phyloP scores from a whole-genome alignment of 176 grass and related monocot species.

The Leersia perrieri region DNA sequence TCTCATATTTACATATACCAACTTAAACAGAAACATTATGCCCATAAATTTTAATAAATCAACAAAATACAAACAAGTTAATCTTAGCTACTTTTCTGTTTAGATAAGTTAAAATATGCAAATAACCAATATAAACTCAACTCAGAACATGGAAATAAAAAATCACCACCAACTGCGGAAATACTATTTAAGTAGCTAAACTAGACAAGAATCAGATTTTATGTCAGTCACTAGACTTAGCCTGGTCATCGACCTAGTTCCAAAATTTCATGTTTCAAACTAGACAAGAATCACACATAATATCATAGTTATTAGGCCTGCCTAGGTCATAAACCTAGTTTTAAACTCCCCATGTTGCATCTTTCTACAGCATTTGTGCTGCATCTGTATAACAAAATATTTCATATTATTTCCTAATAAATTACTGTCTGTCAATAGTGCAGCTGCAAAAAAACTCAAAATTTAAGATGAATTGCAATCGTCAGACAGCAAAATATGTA shows the following conservation, averaged over 20 bases:
- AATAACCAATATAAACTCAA: not conserved
- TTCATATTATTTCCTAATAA: not conserved
- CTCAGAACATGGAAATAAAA: slow-evolving; percentile 3
- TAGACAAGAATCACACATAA: not conserved
- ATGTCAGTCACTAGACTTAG: not conserved
- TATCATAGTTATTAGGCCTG: not conserved
- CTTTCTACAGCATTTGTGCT: not conserved
- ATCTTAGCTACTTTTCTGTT: not conserved
- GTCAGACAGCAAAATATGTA: not conserved
- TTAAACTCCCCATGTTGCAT: not conserved
- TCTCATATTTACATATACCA: not conserved
- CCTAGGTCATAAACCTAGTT: not conserved
- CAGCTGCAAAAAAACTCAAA: not conserved
- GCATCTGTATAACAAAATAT: not conserved
- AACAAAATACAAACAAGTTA: not conserved
- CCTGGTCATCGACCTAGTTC: not conserved
- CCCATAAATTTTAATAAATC: not conserved
- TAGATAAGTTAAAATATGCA: not conserved
- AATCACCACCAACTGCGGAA: slow-evolving; percentile 9
- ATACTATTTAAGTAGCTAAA: not conserved
- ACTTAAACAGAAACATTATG: slow-evolving; percentile 3
- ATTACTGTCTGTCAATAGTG: not conserved
- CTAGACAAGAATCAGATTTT: not conserved
- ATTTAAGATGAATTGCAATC: not conserved
- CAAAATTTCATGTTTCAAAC: not conserved